Base-by-base conservation (phyloP, 106 monocot genomes). In the Allium sativum region DNA sequence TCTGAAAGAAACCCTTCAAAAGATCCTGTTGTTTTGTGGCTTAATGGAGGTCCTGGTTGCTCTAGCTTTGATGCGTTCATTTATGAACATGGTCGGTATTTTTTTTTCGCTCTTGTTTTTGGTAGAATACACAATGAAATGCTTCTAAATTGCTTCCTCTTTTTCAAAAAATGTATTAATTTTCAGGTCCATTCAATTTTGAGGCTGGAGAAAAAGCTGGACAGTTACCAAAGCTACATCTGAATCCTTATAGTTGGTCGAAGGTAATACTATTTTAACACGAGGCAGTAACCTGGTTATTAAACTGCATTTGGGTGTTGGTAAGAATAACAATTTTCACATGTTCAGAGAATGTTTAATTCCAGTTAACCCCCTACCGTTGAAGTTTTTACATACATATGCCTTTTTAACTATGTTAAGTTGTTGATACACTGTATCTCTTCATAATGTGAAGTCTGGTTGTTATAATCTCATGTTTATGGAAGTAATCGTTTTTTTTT, bases 231-330 rank as follows among this genome's bases (percentile, higher is more conserved):
- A 42, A 74, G 31, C 72, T 90, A 64, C 83, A 90, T 65, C 81
- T 84, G 61, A 94, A 94, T 74, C 83, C 89, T 50, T 86, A 90
- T 61, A 90, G 89, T 70, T 94, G 93, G 93, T 86, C 93, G 18
- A 89, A 94, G 81, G 93, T 86, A 44, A 12, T 0, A 1, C 31
- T 31, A 31, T 3, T 31, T 31, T 31, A 31, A 31, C 31, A 31
- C 5, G 31, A 3, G 31, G 31, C 31, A 31, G 5, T 31, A 31
- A 2, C 31, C 31, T 5, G 4, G 5, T 31, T 31, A 5, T 31
- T 31, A 31, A 31, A 31, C 31, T n/a, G n/a, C n/a, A n/a, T n/a
- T n/a, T n/a, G n/a, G n/a, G n/a, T n/a, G n/a, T n/a, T n/a, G n/a
- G n/a, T n/a, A n/a, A n/a, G n/a, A n/a, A n/a, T n/a, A n/a, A n/a